Percentiles rank a stretch among this genome's conserved stretches.
These are phyloP conservation scores for Amanita rimosa DNA, from an alignment of 768 basidiomycete genomes.

Conservation along the genomic window DNA sequence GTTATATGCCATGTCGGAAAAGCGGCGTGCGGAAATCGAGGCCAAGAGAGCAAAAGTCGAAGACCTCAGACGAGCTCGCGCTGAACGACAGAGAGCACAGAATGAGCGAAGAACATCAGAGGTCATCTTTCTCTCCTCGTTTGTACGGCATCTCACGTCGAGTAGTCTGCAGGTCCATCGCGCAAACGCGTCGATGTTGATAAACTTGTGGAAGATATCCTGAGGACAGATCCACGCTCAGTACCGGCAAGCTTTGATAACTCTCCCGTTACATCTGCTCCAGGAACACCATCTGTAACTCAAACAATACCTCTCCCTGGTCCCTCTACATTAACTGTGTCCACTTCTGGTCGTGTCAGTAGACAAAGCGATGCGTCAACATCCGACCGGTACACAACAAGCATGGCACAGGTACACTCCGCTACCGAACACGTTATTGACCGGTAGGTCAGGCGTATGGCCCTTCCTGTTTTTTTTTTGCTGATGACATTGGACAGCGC, in stretches of 20 bases:
- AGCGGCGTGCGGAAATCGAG: conserved; percentile 79
- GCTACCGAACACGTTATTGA: conserved; percentile 61
- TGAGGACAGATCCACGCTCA: conserved; percentile 27
- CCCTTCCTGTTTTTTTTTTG: conserved; percentile 3
- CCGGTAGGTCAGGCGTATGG: conserved; percentile 31
- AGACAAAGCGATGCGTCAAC: conserved; percentile 52
- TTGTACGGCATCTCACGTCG: not conserved
- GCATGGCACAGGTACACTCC: conserved; percentile 33
- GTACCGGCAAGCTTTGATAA: conserved; percentile 50
- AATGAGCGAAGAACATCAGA: conserved; percentile 29
- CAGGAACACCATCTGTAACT: conserved; percentile 52
- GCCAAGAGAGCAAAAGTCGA: conserved; percentile 83
- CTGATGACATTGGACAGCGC: conserved; percentile 26
- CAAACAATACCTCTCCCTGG: conserved; percentile 25
- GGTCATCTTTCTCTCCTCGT: conserved; percentile 15
- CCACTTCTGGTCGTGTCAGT: conserved; percentile 54
- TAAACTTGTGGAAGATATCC: conserved; percentile 56
- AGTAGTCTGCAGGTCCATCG: conserved; percentile 28
- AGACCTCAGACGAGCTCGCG: conserved; percentile 70
- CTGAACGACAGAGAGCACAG: conserved; percentile 51
- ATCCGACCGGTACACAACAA: conserved; percentile 32
- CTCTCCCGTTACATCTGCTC: conserved; percentile 62
- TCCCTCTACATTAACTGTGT: conserved; percentile 21
- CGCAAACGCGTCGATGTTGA: conserved; percentile 44
- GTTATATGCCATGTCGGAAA: conserved; percentile 33